phyloP scores from a whole-genome alignment of 108 stramenopile genomes.

The Craspedostauros australis region DNA sequence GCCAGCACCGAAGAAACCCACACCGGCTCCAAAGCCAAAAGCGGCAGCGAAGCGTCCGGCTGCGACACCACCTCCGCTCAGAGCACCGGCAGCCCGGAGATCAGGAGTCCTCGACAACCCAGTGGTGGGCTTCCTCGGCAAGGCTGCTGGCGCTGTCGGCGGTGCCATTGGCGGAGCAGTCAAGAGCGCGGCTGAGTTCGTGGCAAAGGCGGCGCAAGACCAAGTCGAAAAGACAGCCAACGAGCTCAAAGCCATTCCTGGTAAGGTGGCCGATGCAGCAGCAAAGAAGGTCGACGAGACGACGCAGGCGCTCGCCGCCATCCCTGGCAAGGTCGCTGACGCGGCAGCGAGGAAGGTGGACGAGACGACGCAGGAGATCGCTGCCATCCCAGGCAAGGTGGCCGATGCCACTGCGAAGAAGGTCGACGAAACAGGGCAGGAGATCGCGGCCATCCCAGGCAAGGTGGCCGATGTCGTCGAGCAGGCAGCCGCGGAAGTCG shows the following conservation, averaged over 20 bases:
- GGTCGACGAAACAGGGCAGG: conserved; percentile 12
- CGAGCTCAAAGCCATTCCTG: conserved; percentile 32
- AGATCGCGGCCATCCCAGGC: conserved; percentile 24
- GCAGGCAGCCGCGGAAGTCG: conserved; percentile 31
- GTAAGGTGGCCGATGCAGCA: conserved; percentile 23
- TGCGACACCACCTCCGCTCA: no score
- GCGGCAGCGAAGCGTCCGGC: neutral
- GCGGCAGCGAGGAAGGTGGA: conserved; percentile 42
- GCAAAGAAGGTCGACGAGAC: conserved; percentile 39
- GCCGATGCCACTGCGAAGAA: conserved; percentile 11
- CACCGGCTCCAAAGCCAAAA: neutral
- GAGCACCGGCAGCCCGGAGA: no score
- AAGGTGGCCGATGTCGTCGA: conserved; percentile 15
- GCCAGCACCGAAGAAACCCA: neutral
- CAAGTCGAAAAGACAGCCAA: conserved; percentile 48
- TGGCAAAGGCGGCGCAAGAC: conserved; percentile 24
- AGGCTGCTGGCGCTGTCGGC: conserved; percentile 1
- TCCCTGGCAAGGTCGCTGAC: conserved; percentile 28
- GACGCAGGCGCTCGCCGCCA: conserved; percentile 55
- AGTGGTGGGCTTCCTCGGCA: no score
- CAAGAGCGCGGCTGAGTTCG: conserved; percentile 19
- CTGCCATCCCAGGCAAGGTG: conserved; percentile 30
- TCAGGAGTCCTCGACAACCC: no score
- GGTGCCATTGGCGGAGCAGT: conserved; percentile 5
- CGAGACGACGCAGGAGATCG: conserved; percentile 55